Percentiles rank a stretch among this genome's conserved stretches.
Conservation (phyloP, 768 basidiomycete species). For the Pulveroboletus frians region DNA sequence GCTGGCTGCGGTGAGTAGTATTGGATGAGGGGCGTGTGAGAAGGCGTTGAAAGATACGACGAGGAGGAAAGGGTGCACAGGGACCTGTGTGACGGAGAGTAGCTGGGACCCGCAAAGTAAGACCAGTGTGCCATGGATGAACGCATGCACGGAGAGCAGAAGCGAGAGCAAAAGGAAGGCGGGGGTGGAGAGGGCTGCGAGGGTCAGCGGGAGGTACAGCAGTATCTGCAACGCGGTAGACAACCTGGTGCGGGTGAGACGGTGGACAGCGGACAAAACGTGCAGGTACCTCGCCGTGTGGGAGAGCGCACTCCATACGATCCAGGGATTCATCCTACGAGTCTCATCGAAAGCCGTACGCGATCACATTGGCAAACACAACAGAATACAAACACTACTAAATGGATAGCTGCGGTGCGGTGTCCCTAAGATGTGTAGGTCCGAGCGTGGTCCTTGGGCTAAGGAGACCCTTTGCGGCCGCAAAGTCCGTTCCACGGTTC, state of each 20-base stretch:
- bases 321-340: slow-evolving; percentile 60
- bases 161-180: slow-evolving; percentile 81
- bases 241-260: slow-evolving; percentile 40
- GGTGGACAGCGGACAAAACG: not conserved
- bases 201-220: slow-evolving; percentile 77
- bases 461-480: slow-evolving; percentile 80
- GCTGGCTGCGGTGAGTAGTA: slow-evolving; percentile 49
- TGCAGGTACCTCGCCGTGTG: slow-evolving; percentile 53
- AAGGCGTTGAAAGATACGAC: slow-evolving; percentile 85
- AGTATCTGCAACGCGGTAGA: slow-evolving; percentile 78
- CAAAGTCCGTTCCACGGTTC: slow-evolving; percentile 74
- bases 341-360: no score
- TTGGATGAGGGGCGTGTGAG: slow-evolving; percentile 56
- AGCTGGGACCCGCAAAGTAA: slow-evolving; percentile 66
- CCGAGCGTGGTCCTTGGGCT: slow-evolving; percentile 47
- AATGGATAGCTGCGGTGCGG: slow-evolving; percentile 17
- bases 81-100: slow-evolving; percentile 75
- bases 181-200: slow-evolving; percentile 73
- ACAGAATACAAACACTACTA: slow-evolving; percentile 7
- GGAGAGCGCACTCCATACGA: slow-evolving; percentile 61
- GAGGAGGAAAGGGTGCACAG: slow-evolving; percentile 81
- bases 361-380: no score
- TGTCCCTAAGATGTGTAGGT: slow-evolving; percentile 19
- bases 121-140: slow-evolving; percentile 77
- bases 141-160: slow-evolving; percentile 66